Evolutionary conservation across 345 rosid species (phyloP).

Genomic region (Eucalyptus lansdowneana): DNA sequence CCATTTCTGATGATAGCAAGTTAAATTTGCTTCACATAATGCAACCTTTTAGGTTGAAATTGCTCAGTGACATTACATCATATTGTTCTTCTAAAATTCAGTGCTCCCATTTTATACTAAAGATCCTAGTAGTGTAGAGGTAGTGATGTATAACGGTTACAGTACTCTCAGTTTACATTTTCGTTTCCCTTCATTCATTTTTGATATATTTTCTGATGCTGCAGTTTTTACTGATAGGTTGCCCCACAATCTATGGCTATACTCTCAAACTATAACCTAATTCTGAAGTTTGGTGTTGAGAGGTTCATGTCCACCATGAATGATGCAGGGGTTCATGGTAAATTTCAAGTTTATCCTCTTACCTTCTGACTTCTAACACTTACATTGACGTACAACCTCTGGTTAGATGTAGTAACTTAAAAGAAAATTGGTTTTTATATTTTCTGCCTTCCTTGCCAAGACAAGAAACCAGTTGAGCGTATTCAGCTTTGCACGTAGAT

Average conservation of each 20-base stretch:
- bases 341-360: neutral
- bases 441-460: too few species aligned
- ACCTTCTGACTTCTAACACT: neutral
- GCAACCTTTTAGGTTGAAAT: too few species aligned
- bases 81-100: too few species aligned
- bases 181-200: neutral
- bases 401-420: neutral
- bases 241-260: neutral
- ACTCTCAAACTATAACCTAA: too few species aligned
- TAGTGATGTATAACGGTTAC: neutral
- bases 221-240: neutral
- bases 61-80: too few species aligned
- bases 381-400: neutral
- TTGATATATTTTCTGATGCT: neutral
- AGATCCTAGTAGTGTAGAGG: neutral
- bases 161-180: neutral
- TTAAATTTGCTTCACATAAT: too few species aligned
- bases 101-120: too few species aligned
- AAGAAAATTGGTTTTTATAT: neutral
- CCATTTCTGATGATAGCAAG: neutral
- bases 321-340: neutral
- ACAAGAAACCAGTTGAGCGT: neutral
- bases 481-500: neutral
- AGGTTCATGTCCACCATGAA: too few species aligned
- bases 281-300: neutral